Evolutionary conservation across 2,329 filamentous ascomycete genomes (phyloP), one percentile per base, ranked within the genome.

Genomic region (Monosporascus cannonballus): DNA sequence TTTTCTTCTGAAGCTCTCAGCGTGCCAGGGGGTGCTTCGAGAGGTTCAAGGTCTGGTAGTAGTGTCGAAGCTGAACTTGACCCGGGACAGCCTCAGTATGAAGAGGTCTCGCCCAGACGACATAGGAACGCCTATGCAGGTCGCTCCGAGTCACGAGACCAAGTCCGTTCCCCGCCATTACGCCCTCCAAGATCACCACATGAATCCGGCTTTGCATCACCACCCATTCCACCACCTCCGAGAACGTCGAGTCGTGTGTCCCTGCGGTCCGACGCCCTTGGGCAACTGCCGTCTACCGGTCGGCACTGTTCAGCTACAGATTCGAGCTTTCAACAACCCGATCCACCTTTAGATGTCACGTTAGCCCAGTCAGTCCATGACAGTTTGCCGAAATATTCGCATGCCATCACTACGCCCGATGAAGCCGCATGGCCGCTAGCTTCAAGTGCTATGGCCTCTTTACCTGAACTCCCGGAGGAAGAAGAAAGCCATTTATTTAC

Each of bases 401-500:
- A 75, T 58, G 72, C 75, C 24, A 63, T 76, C 38, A 72, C 73
- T 22, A 73, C 72, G 22, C 61, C 71, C 64, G 69, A 72, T 47
- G 71, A 75, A 37, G 68, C 67, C 17, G 71, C 73, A 8, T 76
- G 74, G 74, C 74, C 74, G 1, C 61, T 82, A 49, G 67, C 71
- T 2, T 64, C 68, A 24, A 64, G 69, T 7, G 61, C 64, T n/a
- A 65, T 66, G 50, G 68, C 63, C 14, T 69, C 75, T 20, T 69
- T 86, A 18, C 74, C 81, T 6, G 78, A 84, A 59, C 82, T 86
- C 4, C 80, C 82, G 1, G 83, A 86, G 61, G 83, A 86, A 60
- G 83, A 86, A 36, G 83, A 85, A 57, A 73, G 74, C 53, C 65
- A 67, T 46, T 67, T 63, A 49, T 62, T 63, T 34, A 60, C 60